phyloP scores from a whole-genome alignment of 2,329 filamentous ascomycete species.

The Metarhizium album region DNA sequence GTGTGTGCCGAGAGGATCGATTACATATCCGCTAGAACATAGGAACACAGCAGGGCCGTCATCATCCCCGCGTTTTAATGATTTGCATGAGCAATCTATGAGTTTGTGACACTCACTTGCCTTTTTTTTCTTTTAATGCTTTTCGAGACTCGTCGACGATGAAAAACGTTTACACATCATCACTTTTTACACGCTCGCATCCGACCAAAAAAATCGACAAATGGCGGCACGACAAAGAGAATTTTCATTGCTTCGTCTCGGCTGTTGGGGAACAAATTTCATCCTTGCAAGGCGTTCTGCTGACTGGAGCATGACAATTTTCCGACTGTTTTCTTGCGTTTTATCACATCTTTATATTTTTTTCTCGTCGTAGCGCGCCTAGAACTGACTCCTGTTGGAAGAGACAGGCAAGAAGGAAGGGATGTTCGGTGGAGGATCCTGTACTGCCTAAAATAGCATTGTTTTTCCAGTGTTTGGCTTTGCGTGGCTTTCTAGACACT shows the following conservation, averaged over 20 bases:
- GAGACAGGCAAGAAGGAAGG: neutral
- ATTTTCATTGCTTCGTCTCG: slow-evolving; percentile 11
- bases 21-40: neutral
- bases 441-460: neutral
- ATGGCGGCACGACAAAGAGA: slow-evolving; percentile 6
- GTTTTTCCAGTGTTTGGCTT: neutral
- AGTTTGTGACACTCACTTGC: slow-evolving; percentile 16
- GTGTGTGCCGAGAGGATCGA: neutral
- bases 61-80: slow-evolving; percentile 25
- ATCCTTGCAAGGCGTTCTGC: slow-evolving; percentile 24
- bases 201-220: slow-evolving; percentile 3
- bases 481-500: neutral
- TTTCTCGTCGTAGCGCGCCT: slow-evolving; percentile 10
- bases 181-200: slow-evolving; percentile 5
- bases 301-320: slow-evolving; percentile 11
- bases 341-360: slow-evolving; percentile 7
- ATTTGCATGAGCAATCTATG: slow-evolving; percentile 42
- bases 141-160: neutral
- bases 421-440: neutral
- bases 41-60: neutral
- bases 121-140: slow-evolving; percentile 6
- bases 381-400: slow-evolving; percentile 10
- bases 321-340: slow-evolving; percentile 12
- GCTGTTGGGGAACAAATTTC: slow-evolving; percentile 13
- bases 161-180: slow-evolving; percentile 4